These are phyloP conservation scores for Pichia cabralensis DNA, from an alignment of 805 yeast genomes.

Conservation along the genomic window DNA sequence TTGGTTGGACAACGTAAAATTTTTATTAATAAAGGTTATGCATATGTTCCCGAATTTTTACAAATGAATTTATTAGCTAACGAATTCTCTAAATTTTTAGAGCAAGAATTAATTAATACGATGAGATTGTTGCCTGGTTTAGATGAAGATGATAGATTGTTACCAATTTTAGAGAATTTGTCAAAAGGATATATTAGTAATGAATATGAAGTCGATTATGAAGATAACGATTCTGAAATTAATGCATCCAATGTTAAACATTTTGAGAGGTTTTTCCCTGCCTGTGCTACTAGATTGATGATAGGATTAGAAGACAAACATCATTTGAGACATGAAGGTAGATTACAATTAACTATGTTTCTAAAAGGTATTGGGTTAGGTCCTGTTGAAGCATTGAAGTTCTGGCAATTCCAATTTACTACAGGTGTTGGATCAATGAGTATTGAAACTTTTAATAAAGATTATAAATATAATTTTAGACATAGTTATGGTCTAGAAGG, in stretches of 20 bases:
- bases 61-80: constrained; percentile 61
- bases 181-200: constrained; percentile 59
- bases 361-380: constrained; percentile 82
- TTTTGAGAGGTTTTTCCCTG: constrained; percentile 60
- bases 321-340: constrained; percentile 73
- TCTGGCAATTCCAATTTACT: constrained; percentile 74
- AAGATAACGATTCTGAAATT: constrained; percentile 32
- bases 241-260: constrained; percentile 52
- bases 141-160: constrained; percentile 84
- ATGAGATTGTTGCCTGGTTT: constrained; percentile 71
- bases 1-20: constrained; percentile 67
- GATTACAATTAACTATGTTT: constrained; percentile 79
- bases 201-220: constrained; percentile 27
- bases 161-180: constrained; percentile 75
- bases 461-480: constrained; percentile 78
- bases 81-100: constrained; percentile 53
- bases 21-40: constrained; percentile 56
- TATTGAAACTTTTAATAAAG: constrained; percentile 73
- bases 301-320: constrained; percentile 46
- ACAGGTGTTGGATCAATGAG: constrained; percentile 37
- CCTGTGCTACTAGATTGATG: constrained; percentile 57
- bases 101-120: constrained; percentile 48
- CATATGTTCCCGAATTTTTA: constrained; percentile 75
- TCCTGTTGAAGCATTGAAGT: constrained; percentile 78
- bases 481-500: constrained; percentile 93